Evolutionary conservation across 768 basidiomycete species (phyloP).

Genomic region (Agaricus sinodeliciosus): DNA sequence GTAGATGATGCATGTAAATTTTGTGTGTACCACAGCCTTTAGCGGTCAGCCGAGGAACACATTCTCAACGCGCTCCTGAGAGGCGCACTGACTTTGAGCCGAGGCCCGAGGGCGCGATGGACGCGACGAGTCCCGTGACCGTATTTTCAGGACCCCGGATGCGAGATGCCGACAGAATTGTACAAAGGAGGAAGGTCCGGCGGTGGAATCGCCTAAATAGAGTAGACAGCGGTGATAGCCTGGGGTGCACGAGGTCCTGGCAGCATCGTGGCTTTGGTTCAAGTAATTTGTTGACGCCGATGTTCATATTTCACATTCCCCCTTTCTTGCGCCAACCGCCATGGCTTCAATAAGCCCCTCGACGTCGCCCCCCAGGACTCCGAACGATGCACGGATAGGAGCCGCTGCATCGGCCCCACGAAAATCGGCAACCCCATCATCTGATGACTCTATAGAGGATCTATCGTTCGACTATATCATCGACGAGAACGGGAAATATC

Average conservation of each 20-base stretch:
- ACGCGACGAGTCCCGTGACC: slow-evolving; percentile 29
- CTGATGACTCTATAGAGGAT: slow-evolving; percentile 58
- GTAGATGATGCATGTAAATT: not conserved
- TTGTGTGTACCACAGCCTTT: not conserved
- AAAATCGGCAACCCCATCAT: slow-evolving; percentile 26
- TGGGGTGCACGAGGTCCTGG: slow-evolving; percentile 19
- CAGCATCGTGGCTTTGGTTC: slow-evolving; percentile 26
- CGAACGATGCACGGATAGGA: slow-evolving; percentile 23
- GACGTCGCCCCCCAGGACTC: slow-evolving; percentile 35
- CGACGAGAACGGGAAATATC: slow-evolving; percentile 47
- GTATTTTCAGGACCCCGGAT: slow-evolving; percentile 27
- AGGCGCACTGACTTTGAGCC: not conserved
- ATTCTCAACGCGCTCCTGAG: not conserved
- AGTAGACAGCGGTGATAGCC: slow-evolving; percentile 7
- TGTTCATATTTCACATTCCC: slow-evolving; percentile 18
- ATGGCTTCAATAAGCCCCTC: slow-evolving; percentile 24
- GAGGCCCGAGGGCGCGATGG: not conserved
- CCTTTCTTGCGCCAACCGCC: slow-evolving; percentile 15
- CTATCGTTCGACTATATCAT: slow-evolving; percentile 61
- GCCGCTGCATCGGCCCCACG: slow-evolving; percentile 5
- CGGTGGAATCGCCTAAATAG: not conserved
- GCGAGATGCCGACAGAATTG: slow-evolving; percentile 4
- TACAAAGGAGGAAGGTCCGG: slow-evolving; percentile 12
- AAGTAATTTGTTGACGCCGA: slow-evolving; percentile 19
- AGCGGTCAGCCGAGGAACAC: no score